Evolutionary conservation across 2,329 filamentous ascomycete species (phyloP), one percentile per base, ranked within the genome.

Genomic region (Proliferodiscus dingleyae): DNA sequence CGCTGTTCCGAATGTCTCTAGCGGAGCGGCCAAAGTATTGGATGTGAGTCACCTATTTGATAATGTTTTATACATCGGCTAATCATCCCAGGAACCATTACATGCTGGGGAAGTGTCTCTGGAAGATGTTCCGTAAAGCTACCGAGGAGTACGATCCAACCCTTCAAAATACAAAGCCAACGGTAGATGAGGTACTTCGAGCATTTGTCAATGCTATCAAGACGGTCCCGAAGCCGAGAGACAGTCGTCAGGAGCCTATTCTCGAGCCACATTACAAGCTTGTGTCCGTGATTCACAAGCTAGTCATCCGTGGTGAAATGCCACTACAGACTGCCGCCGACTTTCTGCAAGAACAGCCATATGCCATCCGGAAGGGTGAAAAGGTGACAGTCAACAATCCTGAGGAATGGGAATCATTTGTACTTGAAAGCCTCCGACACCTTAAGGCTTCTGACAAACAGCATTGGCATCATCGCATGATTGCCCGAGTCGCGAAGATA

Each of bases 401-500:
- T 44, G 70, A 75, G 16, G 72, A 74, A 8, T 86, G 82, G 82
- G 72, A 78, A 38, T 56, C 68, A 4, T 85, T 81, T 56, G 71
- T 85, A 34, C 64, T 83, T 11, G 68, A 72, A 32, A 65, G 48
- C 22, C 45, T 65, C 23, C 54, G 57, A 16, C 52, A 59, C 30
- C 51, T 63, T 15, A 53, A 58, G 26, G 56, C 49, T 39, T 77
- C 79, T 2, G 84, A 88, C 61, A 87, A 87, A 61, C 77, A 81
- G 3, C 82, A 84, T 53, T 88, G 84, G 84, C 84, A 88, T 61
- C 84, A 88, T 62, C 77, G 84, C 13, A 85, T 88, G 72, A 78
- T 81, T 41, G 72, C 73, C 43, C 74, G 82, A 50, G 73, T 74
- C 47, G 81, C 80, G 5, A 75, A 76, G 53, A 71, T 84, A 32